phyloP scores from a whole-genome alignment of 805 yeast genomes.

The Lipomyces anomalus region DNA sequence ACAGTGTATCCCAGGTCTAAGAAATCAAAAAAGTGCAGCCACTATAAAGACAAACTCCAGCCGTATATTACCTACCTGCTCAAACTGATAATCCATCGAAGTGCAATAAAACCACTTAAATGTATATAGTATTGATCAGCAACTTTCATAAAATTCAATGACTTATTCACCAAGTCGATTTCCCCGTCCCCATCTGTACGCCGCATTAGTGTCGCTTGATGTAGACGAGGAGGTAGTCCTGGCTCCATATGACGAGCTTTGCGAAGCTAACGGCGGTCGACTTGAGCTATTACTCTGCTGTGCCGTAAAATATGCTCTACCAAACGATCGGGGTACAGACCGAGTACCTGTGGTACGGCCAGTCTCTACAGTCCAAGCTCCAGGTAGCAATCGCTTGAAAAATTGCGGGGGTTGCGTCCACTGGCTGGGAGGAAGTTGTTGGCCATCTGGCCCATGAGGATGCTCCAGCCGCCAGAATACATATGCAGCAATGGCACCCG shows the following conservation, averaged over 20 bases:
- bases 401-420: constrained; percentile 18
- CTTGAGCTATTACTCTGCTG: not conserved
- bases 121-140: too few species aligned
- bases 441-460: constrained; percentile 22
- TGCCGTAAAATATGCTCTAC: constrained; percentile 22
- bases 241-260: too few species aligned
- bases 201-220: not conserved
- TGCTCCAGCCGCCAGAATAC: constrained; percentile 30
- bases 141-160: too few species aligned
- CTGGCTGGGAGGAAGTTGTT: constrained; percentile 28
- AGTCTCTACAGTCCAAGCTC: constrained; percentile 20
- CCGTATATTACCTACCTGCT: too few species aligned
- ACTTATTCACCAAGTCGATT: constrained; percentile 10
- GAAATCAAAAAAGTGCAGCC: too few species aligned
- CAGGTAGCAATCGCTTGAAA: constrained; percentile 17
- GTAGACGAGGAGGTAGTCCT: not conserved
- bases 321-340: constrained; percentile 15
- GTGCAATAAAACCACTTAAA: too few species aligned
- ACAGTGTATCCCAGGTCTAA: too few species aligned
- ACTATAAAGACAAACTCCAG: too few species aligned
- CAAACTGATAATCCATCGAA: too few species aligned
- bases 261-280: not conserved
- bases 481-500: constrained; percentile 34
- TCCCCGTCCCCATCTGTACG: constrained; percentile 15
- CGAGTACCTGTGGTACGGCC: constrained; percentile 22